A percentile compares a stretch with the other conserved stretches of the same genome.
Evolutionary conservation across 2,329 filamentous ascomycete species (phyloP).

Genomic region (Thielaviopsis populi): DNA sequence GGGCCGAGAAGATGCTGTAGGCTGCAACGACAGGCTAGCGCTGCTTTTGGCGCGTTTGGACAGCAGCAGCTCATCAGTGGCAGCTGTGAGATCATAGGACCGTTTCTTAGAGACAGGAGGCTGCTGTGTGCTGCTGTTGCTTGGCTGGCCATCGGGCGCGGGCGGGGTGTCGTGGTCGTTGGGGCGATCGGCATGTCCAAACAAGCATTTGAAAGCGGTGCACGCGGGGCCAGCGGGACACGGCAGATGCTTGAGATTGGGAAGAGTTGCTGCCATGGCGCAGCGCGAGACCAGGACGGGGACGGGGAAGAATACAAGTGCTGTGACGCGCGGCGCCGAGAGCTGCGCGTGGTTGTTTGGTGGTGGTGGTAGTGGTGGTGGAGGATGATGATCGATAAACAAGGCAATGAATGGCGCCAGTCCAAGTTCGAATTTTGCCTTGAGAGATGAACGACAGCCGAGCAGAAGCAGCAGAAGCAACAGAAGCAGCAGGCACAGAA

Average conservation of each 20-base stretch:
- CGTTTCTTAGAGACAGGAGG: background rate
- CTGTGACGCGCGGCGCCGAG: background rate
- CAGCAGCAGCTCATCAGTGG: conserved; percentile 38
- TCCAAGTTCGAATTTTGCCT: background rate
- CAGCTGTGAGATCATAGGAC: background rate
- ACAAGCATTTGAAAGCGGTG: conserved; percentile 36
- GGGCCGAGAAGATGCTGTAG: background rate
- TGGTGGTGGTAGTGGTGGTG: too few relatives aligned
- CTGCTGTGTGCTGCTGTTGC: background rate
- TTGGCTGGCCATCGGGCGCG: background rate
- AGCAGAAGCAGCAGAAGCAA: background rate
- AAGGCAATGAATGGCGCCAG: background rate
- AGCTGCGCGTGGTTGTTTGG: background rate
- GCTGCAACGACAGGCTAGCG: background rate
- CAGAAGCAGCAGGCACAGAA: background rate
- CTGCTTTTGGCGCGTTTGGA: background rate
- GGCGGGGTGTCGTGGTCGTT: conserved; percentile 21
- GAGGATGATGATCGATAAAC: background rate
- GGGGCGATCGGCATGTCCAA: conserved; percentile 27
- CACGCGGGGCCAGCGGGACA: conserved; percentile 35
- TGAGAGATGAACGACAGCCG: background rate
- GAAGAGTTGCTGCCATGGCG: conserved; percentile 14
- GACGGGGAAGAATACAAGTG: background rate
- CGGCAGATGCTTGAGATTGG: conserved; percentile 32
- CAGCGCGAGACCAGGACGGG: background rate